A percentile compares a stretch with the other conserved stretches of the same genome.
These are phyloP conservation scores for Artomyces pyxidatus DNA, from an alignment of 768 basidiomycete genomes.

Conservation along the genomic window DNA sequence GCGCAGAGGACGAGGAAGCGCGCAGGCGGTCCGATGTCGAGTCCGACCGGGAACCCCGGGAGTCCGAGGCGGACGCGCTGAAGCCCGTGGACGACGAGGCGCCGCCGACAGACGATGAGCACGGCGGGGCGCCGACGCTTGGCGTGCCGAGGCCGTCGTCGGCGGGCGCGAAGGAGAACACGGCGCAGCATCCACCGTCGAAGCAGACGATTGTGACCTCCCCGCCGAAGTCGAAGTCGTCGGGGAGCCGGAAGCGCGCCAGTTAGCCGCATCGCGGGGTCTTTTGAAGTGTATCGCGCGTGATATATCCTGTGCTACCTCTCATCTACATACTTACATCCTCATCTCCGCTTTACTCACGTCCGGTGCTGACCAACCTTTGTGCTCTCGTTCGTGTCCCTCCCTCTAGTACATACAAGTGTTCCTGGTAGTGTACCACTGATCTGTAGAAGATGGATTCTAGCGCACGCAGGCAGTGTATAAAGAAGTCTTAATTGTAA, in stretches of 20 bases:
- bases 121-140: constrained; percentile 11
- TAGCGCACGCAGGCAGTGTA: too few relatives aligned
- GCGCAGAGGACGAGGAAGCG: constrained; percentile 49
- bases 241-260: constrained; percentile 8
- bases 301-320: not conserved
- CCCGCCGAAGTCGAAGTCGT: not conserved
- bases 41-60: constrained; percentile 29
- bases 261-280: constrained; percentile 1
- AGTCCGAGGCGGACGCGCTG: constrained; percentile 47
- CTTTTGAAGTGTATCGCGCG: not conserved
- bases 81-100: constrained; percentile 66
- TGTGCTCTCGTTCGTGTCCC: not conserved
- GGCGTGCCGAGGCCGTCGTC: constrained; percentile 13
- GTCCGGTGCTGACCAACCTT: not conserved
- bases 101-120: constrained; percentile 10
- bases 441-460: not conserved
- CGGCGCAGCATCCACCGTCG: constrained; percentile 3
- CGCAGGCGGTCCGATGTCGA: constrained; percentile 26
- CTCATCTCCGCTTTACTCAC: not conserved
- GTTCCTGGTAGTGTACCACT: not conserved
- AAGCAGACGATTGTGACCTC: constrained; percentile 1
- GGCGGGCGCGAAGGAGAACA: constrained; percentile 20
- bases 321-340: not conserved
- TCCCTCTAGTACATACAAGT: not conserved
- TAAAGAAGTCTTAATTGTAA: too few relatives aligned